Base-by-base conservation (phyloP, 2,329 filamentous ascomycete species). In the Aspergillus tamarii region DNA sequence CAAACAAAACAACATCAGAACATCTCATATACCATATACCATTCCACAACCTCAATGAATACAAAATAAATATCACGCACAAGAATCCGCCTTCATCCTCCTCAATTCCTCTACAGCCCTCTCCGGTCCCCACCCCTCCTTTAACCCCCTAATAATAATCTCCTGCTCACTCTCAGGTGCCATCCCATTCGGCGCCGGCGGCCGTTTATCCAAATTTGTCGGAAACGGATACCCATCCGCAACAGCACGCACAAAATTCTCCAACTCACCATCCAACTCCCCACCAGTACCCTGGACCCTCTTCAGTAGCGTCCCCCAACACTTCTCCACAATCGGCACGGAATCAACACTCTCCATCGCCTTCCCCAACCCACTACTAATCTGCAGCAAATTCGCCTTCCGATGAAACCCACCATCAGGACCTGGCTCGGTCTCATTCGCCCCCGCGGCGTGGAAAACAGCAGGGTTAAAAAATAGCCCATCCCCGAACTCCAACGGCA, bases 401-500 rank as follows among this genome's bases (percentile, higher is more conserved):
- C 88, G 81, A 28, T 84, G 73, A 30, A 88, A 76, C 21, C 80
- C 78, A 10, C 73, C 62, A 23, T 46, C 52, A 1, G 34, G 30
- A 19, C 3, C 16, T 11, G n/a, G 23, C 16, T 64, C 63, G 1
- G 77, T 80, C 19, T 74, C 69, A 68, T 89, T 90, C 66, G 83
- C 81, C 0, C 88, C 88, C 0, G 88, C 88, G 1, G 87, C 87
- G 70, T 90, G 87, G 65, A 88, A 86, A 0, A 89, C 75, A 1
- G 85, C 87, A 0, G 87, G 87, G 61, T 87, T 88, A 75, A 90
- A 89, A 72, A 89, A 89, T 0, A 89, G 67, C 0, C 85, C 88
- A 67, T 90, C 87, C 0, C 88, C 87, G 48, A 83, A 79, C 2
- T 75, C 67, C 61, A 89, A 67, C 1, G 86, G 82, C 12, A 88